These are phyloP conservation scores for Physcomitrium patens DNA, from an alignment of 225 moss, liverwort and hornwort genomes.

Conservation along the genomic window DNA sequence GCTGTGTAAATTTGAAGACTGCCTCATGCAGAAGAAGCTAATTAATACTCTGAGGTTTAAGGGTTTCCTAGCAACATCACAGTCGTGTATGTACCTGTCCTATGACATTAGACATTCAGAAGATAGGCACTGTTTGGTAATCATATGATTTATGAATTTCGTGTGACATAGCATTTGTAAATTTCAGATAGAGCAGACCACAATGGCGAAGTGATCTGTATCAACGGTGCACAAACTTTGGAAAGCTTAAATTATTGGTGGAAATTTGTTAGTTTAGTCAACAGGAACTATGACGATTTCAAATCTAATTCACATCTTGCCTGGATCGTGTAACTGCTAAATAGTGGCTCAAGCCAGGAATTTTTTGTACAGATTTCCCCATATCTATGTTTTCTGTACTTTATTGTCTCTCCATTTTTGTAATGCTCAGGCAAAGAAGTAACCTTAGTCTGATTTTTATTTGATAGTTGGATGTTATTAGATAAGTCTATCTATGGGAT, in stretches of 20 bases:
- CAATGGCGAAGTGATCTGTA: background rate
- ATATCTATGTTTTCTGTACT: background rate
- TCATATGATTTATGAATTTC: background rate
- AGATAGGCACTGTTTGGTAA: background rate
- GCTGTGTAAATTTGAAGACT: constrained; percentile 1
- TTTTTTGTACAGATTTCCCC: background rate
- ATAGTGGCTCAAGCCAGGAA: background rate
- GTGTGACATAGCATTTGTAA: constrained; percentile 2
- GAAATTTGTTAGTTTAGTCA: background rate
- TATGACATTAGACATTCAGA: background rate
- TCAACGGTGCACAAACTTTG: constrained; percentile 3
- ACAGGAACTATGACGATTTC: background rate
- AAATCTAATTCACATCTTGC: background rate
- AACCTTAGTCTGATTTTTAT: no score
- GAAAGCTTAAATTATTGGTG: background rate
- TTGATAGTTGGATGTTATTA: background rate
- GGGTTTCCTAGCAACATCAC: constrained; percentile 16
- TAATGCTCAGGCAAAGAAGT: background rate
- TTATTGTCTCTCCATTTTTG: background rate
- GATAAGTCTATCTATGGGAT: background rate
- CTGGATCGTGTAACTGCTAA: background rate
- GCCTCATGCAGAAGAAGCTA: constrained; percentile 8
- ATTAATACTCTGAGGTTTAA: constrained; percentile 18
- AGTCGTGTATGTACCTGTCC: background rate
- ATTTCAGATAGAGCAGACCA: background rate